Percentiles rank a stretch among this genome's conserved stretches.
Evolutionary conservation across 1,284 basidiomycete genomes (phyloP).

Genomic region (Sparassis latifolia): DNA sequence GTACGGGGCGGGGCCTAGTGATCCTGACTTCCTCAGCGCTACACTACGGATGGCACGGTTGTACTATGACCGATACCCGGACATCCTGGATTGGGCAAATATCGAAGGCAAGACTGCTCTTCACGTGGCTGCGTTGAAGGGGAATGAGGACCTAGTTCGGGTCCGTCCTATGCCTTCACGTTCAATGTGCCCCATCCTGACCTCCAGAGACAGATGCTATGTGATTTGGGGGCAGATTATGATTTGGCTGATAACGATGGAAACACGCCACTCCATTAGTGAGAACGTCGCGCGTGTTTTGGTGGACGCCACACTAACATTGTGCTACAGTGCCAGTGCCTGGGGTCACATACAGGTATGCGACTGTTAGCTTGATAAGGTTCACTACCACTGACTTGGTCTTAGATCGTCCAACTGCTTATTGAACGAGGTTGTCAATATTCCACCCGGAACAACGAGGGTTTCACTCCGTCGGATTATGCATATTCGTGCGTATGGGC

Average conservation of each 20-base stretch:
- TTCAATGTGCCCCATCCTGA: slow-evolving; percentile 12
- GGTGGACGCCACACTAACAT: slow-evolving; percentile 10
- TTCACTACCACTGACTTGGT: slow-evolving; percentile 16
- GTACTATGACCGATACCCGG: slow-evolving; percentile 78
- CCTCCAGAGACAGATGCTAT: slow-evolving; percentile 59
- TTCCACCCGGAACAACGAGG: slow-evolving; percentile 79
- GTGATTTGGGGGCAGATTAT: slow-evolving; percentile 82
- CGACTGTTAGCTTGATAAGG: slow-evolving; percentile 11
- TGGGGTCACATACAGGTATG: slow-evolving; percentile 78
- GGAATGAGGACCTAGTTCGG: slow-evolving; percentile 82
- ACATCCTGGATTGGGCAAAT: slow-evolving; percentile 88
- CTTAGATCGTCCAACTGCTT: slow-evolving; percentile 75
- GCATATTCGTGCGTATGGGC: slow-evolving; percentile 71
- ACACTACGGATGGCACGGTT: slow-evolving; percentile 74
- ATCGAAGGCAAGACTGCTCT: slow-evolving; percentile 83
- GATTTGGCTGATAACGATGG: slow-evolving; percentile 87
- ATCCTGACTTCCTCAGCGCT: slow-evolving; percentile 60
- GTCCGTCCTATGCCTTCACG: slow-evolving; percentile 37
- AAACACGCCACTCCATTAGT: slow-evolving; percentile 92
- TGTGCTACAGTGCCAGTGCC: slow-evolving; percentile 60
- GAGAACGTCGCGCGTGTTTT: slow-evolving; percentile 25
- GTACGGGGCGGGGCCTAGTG: slow-evolving; percentile 39
- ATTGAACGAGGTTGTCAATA: slow-evolving; percentile 86
- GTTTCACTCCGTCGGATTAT: slow-evolving; percentile 88
- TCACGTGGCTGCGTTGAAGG: slow-evolving; percentile 83